Evolutionary conservation across 495 filamentous ascomycete genomes (phyloP).

Genomic region (Terfezia claveryi): DNA sequence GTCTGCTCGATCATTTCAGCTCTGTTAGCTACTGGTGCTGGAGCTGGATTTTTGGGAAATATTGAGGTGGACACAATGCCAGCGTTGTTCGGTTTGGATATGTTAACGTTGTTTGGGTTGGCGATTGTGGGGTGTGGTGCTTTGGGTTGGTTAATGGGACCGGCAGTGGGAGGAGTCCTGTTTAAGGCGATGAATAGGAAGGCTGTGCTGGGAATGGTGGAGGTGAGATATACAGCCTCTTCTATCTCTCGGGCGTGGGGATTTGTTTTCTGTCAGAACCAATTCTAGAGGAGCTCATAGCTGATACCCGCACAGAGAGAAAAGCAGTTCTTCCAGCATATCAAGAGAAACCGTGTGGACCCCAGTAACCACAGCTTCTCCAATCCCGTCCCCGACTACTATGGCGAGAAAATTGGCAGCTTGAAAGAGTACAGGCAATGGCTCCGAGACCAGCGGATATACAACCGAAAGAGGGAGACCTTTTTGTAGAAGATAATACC

Average conservation of each 20-base stretch:
- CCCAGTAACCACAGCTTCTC: slow-evolving; percentile 43
- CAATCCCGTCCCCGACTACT: slow-evolving; percentile 49
- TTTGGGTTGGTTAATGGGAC: slow-evolving; percentile 68
- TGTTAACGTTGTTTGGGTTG: slow-evolving; percentile 60
- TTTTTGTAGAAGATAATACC: slow-evolving; percentile 23
- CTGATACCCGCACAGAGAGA: slow-evolving; percentile 42
- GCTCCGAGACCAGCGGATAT: slow-evolving; percentile 94
- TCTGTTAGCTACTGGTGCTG: slow-evolving; percentile 32
- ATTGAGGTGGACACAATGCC: slow-evolving; percentile 36
- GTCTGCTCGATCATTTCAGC: slow-evolving; percentile 46
- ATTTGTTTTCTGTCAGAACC: too few relatives aligned
- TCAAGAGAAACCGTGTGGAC: slow-evolving; percentile 78
- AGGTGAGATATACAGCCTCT: slow-evolving; percentile 21
- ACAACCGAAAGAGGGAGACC: slow-evolving; percentile 67
- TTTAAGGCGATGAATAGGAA: slow-evolving; percentile 44
- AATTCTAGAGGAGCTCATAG: background rate
- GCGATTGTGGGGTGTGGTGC: slow-evolving; percentile 49
- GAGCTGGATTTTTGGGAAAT: slow-evolving; percentile 39
- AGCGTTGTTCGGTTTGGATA: slow-evolving; percentile 45
- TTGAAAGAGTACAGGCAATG: slow-evolving; percentile 78
- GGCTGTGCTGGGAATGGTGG: slow-evolving; percentile 41
- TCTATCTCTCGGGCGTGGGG: too few relatives aligned
- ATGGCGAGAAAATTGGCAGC: slow-evolving; percentile 88
- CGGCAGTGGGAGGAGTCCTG: slow-evolving; percentile 36
- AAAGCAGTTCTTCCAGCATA: slow-evolving; percentile 67